Conservation (phyloP, 2,329 filamentous ascomycete genomes). For the Trichophyton verrucosum region DNA sequence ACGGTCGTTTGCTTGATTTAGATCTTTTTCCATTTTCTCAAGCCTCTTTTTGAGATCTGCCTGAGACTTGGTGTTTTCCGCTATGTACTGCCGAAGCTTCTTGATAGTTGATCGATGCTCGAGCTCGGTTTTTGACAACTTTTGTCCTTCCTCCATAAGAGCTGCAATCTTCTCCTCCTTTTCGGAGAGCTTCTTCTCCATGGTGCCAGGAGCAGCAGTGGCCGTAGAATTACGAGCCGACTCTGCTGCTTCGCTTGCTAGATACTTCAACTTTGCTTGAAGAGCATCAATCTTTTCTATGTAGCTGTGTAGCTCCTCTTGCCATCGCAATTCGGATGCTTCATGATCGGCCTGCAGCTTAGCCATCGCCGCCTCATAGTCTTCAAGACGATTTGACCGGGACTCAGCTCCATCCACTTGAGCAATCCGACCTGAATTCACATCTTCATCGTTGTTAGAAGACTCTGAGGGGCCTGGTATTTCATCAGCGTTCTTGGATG, state of each 20-base stretch:
- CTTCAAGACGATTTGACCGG: constrained; percentile 14
- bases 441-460: background rate
- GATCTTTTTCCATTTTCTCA: constrained; percentile 47
- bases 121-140: constrained; percentile 72
- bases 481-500: background rate
- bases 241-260: constrained; percentile 67
- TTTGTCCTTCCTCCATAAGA: constrained; percentile 84
- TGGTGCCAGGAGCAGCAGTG: constrained; percentile 50
- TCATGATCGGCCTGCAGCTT: constrained; percentile 40
- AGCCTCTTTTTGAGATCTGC: constrained; percentile 43
- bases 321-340: constrained; percentile 46
- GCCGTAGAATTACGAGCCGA: constrained; percentile 57
- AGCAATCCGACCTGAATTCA: constrained; percentile 10
- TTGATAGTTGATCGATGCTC: constrained; percentile 74
- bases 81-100: constrained; percentile 49
- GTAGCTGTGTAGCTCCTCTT: constrained; percentile 72
- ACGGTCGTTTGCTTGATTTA: constrained; percentile 39
- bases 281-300: constrained; percentile 84
- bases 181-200: constrained; percentile 70
- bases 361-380: constrained; percentile 35
- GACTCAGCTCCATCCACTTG: constrained; percentile 11
- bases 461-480: background rate
- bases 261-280: constrained; percentile 78
- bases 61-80: constrained; percentile 41
- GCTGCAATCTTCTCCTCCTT: constrained; percentile 84